Evolutionary conservation across 495 filamentous ascomycete genomes (phyloP).

Genomic region (Daldinia grandis): DNA sequence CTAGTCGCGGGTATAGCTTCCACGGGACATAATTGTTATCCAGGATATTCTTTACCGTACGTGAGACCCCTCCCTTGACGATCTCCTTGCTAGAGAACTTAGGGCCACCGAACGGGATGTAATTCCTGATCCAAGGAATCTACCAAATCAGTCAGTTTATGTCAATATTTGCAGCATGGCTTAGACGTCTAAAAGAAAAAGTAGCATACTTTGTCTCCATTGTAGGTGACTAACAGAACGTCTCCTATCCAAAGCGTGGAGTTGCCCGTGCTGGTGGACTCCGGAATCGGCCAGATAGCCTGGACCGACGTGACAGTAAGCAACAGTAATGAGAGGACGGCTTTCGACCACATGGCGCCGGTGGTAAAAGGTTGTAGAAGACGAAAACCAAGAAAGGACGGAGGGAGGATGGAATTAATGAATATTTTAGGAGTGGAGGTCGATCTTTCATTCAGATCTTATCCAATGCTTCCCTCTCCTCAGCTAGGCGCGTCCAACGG

Average conservation of each 20-base stretch:
- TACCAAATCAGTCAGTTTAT: slow-evolving; percentile 39
- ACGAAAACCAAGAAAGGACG: slow-evolving; percentile 13
- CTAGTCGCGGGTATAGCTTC: slow-evolving; percentile 71
- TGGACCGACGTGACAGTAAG: slow-evolving; percentile 48
- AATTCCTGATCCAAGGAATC: slow-evolving; percentile 54
- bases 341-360: slow-evolving; percentile 46
- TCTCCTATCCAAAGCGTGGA: slow-evolving; percentile 64
- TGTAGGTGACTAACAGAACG: slow-evolving; percentile 63
- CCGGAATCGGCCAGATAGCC: slow-evolving; percentile 70
- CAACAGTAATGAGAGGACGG: slow-evolving; percentile 45
- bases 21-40: slow-evolving; percentile 73
- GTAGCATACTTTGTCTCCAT: slow-evolving; percentile 61
- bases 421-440: slow-evolving; percentile 14
- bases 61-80: slow-evolving; percentile 58
- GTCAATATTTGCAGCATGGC: slow-evolving; percentile 26
- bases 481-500: slow-evolving; percentile 17
- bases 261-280: slow-evolving; percentile 59
- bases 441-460: slow-evolving; percentile 26
- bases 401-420: slow-evolving; percentile 15
- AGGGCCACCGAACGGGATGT: slow-evolving; percentile 42
- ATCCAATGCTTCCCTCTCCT: slow-evolving; percentile 1
- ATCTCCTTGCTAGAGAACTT: slow-evolving; percentile 56
- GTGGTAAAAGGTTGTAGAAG: slow-evolving; percentile 18
- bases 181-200: not conserved
- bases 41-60: slow-evolving; percentile 63